These are phyloP conservation scores for Fraxinus excelsior DNA, from an alignment of 257 asterid genomes.

Conservation along the genomic window DNA sequence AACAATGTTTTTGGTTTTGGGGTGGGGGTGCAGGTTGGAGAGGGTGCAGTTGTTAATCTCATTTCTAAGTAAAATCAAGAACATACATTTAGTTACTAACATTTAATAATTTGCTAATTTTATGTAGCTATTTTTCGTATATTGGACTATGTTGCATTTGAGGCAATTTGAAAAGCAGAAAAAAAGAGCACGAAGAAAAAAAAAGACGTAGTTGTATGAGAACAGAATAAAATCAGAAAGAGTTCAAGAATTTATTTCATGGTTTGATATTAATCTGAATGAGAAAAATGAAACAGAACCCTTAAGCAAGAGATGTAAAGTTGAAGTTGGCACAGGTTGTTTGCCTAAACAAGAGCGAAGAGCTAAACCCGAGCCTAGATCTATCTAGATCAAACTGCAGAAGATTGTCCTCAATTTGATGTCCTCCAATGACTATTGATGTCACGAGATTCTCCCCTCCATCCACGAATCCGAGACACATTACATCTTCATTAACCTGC, in stretches of 20 bases:
- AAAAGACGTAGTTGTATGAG: not conserved
- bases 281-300: not conserved
- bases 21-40: no score
- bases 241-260: not conserved
- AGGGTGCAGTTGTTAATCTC: no score
- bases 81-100: not conserved
- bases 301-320: slow-evolving; percentile 25
- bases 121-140: not conserved
- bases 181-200: not conserved
- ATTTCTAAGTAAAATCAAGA: not conserved
- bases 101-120: not conserved
- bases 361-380: slow-evolving; percentile 52
- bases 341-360: slow-evolving; percentile 38
- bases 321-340: slow-evolving; percentile 52
- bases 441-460: slow-evolving; percentile 33
- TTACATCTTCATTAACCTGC: slow-evolving; percentile 32
- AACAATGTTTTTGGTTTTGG: not conserved
- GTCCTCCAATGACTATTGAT: slow-evolving; percentile 47
- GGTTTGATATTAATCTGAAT: not conserved
- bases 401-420: slow-evolving; percentile 54
- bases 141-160: not conserved
- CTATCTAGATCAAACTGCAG: slow-evolving; percentile 51
- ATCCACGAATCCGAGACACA: slow-evolving; percentile 37
- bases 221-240: not conserved
- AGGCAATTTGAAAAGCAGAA: not conserved